Evolutionary conservation across 2,329 filamentous ascomycete genomes (phyloP).

Genomic region (Aureobasidium sp.): DNA sequence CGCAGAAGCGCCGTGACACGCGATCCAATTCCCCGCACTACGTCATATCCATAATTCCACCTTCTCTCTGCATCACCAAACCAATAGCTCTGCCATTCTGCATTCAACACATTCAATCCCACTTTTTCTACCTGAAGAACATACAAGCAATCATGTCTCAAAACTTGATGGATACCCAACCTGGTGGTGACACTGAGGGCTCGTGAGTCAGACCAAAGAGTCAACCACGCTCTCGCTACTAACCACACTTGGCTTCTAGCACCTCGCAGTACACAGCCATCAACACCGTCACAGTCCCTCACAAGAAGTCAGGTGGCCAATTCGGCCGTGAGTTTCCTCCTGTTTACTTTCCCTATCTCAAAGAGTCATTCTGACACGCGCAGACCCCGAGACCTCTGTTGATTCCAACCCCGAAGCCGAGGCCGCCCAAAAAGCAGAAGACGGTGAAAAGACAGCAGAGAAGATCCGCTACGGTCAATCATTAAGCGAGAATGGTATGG

Average conservation of each 20-base stretch:
- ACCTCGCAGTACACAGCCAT: conserved; percentile 47
- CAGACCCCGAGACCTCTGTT: conserved; percentile 27
- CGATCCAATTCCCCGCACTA: background rate
- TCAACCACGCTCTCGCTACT: background rate
- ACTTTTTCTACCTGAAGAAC: background rate
- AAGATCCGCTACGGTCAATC: conserved; percentile 51
- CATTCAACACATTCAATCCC: background rate
- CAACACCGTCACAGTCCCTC: conserved; percentile 42
- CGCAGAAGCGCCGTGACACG: background rate
- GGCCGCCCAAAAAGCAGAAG: conserved; percentile 30
- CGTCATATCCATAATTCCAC: background rate
- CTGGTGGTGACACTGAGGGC: conserved; percentile 45
- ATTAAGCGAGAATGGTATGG: conserved; percentile 50
- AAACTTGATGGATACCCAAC: conserved; percentile 52
- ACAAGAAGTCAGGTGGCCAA: conserved; percentile 50
- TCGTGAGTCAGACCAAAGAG: background rate
- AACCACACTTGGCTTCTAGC: background rate
- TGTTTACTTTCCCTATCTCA: background rate
- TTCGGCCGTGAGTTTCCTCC: conserved; percentile 39
- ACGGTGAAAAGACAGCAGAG: conserved; percentile 42
- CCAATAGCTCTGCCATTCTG: background rate
- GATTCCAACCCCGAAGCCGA: conserved; percentile 24
- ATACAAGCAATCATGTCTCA: conserved; percentile 38
- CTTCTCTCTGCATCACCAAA: background rate
- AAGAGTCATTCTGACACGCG: conserved; percentile 16